These are phyloP conservation scores for Phaeosphaeria sp. DNA, from an alignment of 2,329 filamentous ascomycete species.

Conservation along the genomic window DNA sequence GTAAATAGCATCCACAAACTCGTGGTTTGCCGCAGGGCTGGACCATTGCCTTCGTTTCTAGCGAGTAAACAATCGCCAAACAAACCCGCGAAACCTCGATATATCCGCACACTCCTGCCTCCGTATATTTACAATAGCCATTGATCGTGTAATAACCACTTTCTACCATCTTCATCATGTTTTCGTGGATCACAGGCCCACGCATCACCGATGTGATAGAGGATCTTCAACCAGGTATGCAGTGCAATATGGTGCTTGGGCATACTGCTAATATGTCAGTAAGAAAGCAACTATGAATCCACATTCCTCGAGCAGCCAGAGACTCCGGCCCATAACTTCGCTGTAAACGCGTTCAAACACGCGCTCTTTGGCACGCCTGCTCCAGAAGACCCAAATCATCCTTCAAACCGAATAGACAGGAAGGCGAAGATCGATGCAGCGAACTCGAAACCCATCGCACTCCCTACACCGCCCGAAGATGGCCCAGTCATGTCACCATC, in stretches of 20 bases:
- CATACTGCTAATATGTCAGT: conserved; percentile 13
- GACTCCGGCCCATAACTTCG: conserved; percentile 71
- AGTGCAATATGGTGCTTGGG: background rate
- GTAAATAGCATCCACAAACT: background rate
- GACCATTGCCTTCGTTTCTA: conserved; percentile 22
- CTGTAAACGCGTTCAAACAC: conserved; percentile 70
- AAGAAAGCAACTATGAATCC: conserved; percentile 46
- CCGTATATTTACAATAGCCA: background rate
- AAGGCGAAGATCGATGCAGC: conserved; percentile 35
- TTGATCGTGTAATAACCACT: background rate
- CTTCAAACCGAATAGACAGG: conserved; percentile 30
- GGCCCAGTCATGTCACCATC: conserved; percentile 55
- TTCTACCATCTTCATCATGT: conserved; percentile 28
- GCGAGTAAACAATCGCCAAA: conserved; percentile 46
- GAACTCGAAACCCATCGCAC: conserved; percentile 25
- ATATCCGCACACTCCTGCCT: conserved; percentile 6
- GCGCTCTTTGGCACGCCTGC: conserved; percentile 69
- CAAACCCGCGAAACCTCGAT: conserved; percentile 25
- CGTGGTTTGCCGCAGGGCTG: background rate
- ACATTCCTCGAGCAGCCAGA: conserved; percentile 63
- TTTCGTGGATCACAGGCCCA: conserved; percentile 49
- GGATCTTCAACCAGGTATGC: conserved; percentile 42
- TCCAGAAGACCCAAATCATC: conserved; percentile 50
- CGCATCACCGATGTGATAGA: conserved; percentile 47
- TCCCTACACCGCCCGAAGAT: conserved; percentile 30